Base-by-base conservation (phyloP, 306 rosid species). In the Vicia sativa region DNA sequence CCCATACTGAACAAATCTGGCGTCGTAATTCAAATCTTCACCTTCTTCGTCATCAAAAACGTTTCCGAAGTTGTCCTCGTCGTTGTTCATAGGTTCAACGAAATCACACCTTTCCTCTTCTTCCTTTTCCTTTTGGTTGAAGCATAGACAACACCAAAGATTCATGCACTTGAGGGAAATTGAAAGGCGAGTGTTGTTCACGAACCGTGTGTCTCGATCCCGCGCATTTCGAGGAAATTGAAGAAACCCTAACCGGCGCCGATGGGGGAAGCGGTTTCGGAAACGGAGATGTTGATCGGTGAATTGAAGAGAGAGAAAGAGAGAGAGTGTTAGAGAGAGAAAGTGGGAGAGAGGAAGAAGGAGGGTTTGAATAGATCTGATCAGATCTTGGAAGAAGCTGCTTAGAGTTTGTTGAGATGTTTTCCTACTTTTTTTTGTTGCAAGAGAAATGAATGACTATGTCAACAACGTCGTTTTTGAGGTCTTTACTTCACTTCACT, bases 141-240 rank as follows among this genome's bases (percentile, higher is more conserved):
- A 86, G 86, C 92, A 87, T 81, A 80, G 82, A 5, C 77, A 84
- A 58, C 87, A 86, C 91, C 87, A 88, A 79, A 83, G 84, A 89
- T 79, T 93, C 97, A 90, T 90, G 75, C 96, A 90, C 74, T 73
- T 69, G 65, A 10, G 13, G 13, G 68, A 44, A 62, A 39, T 38
- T 42, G 62, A 76, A 76, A 77, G 67, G 54, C 11, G 62, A 34
- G 38, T 34, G 38, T 34, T 34, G 38, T 72, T 79, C 11, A 62
- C 43, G 75, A 81, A 62, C 80, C 84, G 77, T 73, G 77, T 31
- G 78, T 66, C 43, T 67, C 72, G 91, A 92, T 89, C 96, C 80
- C 73, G 38, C 67, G 13, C 95, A 89, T 89, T 80, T 78, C 39
- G 35, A 4, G 11, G 52, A 45, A 77, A 25, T 73, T 62, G 26